Conservation (phyloP, 768 basidiomycete genomes). For the Leccinum sublutescens region DNA sequence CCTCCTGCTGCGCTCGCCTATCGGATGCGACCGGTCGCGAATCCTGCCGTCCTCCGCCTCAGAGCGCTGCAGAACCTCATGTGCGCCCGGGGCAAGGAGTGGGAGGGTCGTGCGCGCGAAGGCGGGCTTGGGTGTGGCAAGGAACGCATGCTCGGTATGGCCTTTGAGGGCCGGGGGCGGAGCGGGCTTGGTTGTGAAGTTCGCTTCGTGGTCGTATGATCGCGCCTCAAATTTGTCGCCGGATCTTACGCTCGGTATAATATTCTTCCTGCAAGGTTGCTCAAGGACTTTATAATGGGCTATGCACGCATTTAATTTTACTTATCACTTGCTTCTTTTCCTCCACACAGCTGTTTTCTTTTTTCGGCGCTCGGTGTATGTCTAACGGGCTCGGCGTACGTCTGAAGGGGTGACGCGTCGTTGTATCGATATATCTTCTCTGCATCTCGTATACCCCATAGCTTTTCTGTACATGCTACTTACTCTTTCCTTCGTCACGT, state of each 20-base stretch:
- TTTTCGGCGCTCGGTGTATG: slow-evolving; percentile 1
- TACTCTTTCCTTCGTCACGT: not conserved
- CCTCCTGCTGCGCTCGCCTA: slow-evolving; percentile 34
- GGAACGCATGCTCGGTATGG: slow-evolving; percentile 57
- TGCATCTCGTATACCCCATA: slow-evolving; percentile 23
- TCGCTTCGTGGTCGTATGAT: slow-evolving; percentile 32
- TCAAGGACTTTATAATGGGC: slow-evolving; percentile 28
- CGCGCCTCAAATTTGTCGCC: not conserved
- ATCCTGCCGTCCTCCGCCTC: slow-evolving; percentile 57
- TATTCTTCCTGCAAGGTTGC: slow-evolving; percentile 8
- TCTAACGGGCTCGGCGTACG: slow-evolving; percentile 5
- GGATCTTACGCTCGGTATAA: slow-evolving; percentile 1
- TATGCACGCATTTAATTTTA: slow-evolving; percentile 35
- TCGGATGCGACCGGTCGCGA: slow-evolving; percentile 57
- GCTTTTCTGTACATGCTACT: not conserved
- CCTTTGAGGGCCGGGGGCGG: slow-evolving; percentile 59
- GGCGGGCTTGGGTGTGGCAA: slow-evolving; percentile 52
- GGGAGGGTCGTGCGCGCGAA: slow-evolving; percentile 49
- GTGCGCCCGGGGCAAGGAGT: slow-evolving; percentile 40
- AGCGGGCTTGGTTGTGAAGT: slow-evolving; percentile 49
- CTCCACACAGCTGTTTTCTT: not conserved
- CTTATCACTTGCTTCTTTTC: slow-evolving; percentile 14
- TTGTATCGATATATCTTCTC: slow-evolving; percentile 23
- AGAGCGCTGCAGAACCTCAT: slow-evolving; percentile 61
- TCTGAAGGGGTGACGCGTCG: slow-evolving; percentile 9